Base-by-base conservation (phyloP, 805 yeast genomes). In the Grigorovia humatica region DNA sequence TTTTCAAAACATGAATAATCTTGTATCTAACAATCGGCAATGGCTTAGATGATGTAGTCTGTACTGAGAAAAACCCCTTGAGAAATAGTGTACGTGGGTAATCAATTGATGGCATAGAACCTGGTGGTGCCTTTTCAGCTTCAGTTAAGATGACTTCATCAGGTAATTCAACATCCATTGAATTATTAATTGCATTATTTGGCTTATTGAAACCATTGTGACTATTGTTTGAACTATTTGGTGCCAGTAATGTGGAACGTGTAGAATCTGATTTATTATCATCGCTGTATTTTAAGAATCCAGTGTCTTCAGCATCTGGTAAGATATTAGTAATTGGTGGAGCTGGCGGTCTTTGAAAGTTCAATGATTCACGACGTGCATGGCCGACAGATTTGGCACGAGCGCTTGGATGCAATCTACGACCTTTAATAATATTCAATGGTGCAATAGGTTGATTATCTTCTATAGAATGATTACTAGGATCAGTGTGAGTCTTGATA, bases 41-140 rank as follows among this genome's bases (percentile, higher is more conserved):
- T 18, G 96, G 93, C 61, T 88, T 88, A 4, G 96, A 87, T 1
- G 96, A 88, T 0, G 98, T 90, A 1, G 96, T 87, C 70, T 90
- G 96, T 48, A 90, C 97, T 54, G 91, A 83, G 70, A 90, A 90
- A 63, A 91, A 90, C 1, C 97, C 97, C 65, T 89, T 88, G 66
- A 90, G 75, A 72, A 88, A 89, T 57, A 90, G 76, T 1, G 96
- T 90, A 70, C 85, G 85, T 54, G 96, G 96, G 64, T 82, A 88
- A 63, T 90, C 96, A 65, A 91, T 88, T 0, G 96, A 88, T 29
- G 95, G 96, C 96, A 90, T 89, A 15, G 85, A 70, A 51, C 87
- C 88, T 2, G 83, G 80, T 52, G 81, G 78, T 13, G 95, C 89
- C 54, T 71, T 70, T 15, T 76, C 74, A 17, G 78, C 78, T 50